phyloP scores from a whole-genome alignment of 2,329 filamentous ascomycete genomes.

The Dothistroma septosporum region DNA sequence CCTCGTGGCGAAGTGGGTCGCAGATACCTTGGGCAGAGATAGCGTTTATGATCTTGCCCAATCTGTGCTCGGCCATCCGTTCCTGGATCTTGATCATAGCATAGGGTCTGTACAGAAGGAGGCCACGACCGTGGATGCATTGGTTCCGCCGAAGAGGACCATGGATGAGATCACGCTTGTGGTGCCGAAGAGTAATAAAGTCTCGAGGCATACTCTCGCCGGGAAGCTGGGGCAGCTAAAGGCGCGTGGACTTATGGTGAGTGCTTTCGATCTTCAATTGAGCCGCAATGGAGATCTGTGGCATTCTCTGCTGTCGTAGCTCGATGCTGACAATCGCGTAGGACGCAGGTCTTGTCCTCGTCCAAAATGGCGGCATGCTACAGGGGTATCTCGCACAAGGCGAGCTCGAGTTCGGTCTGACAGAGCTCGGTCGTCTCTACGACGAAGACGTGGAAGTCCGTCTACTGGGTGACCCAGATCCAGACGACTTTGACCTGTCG shows the following conservation, averaged over 20 bases:
- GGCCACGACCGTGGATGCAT: constrained; percentile 41
- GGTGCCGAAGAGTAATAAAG: constrained; percentile 44
- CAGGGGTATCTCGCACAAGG: constrained; percentile 55
- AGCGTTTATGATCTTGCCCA: constrained; percentile 59
- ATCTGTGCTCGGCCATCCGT: constrained; percentile 55
- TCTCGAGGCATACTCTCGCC: constrained; percentile 40
- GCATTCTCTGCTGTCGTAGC: no score
- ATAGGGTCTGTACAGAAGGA: constrained; percentile 41
- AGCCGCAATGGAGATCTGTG: no score
- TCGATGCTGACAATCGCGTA: no score
- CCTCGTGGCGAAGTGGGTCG: constrained; percentile 56
- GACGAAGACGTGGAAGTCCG: constrained; percentile 34
- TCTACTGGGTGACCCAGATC: constrained; percentile 37
- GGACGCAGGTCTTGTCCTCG: constrained; percentile 56
- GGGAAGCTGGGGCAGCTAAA: constrained; percentile 48
- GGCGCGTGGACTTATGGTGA: constrained; percentile 45
- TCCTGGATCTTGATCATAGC: constrained; percentile 52
- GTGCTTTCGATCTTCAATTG: no score
- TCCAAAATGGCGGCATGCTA: constrained; percentile 46
- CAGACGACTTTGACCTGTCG: constrained; percentile 43
- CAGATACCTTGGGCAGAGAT: constrained; percentile 51
- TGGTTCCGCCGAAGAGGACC: constrained; percentile 52
- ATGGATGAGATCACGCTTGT: constrained; percentile 55
- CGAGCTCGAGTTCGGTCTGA: constrained; percentile 51
- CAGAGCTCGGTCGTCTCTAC: constrained; percentile 36